A percentile compares a stretch with the other conserved stretches of the same genome.
Conservation (phyloP, 2,329 filamentous ascomycete genomes). For the Fusarium fracticaudum region DNA sequence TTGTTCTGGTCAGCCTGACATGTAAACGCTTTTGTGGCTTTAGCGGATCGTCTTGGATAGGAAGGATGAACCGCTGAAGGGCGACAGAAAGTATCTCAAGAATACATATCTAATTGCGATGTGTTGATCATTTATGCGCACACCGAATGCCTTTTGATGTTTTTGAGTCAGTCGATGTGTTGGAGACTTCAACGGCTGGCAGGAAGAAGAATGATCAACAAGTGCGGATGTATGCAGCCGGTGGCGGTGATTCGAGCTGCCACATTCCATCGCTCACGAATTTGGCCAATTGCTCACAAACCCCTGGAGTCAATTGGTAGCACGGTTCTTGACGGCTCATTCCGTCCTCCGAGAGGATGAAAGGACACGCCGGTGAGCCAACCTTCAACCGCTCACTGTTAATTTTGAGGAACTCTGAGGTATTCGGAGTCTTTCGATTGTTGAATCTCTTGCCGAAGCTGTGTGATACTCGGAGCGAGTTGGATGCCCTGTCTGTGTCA, state of each 20-base stretch:
- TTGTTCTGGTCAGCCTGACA: background rate
- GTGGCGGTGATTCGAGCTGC: constrained; percentile 32
- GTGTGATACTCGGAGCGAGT: background rate
- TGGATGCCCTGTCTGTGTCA: background rate
- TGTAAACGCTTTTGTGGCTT: constrained; percentile 3
- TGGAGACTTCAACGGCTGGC: background rate
- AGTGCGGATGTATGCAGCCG: constrained; percentile 20
- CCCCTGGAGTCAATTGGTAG: constrained; percentile 4
- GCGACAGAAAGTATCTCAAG: background rate
- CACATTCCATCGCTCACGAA: constrained; percentile 14
- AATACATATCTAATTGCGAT: background rate
- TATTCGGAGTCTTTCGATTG: background rate
- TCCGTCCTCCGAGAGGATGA: background rate
- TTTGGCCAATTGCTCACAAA: background rate
- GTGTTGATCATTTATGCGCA: background rate
- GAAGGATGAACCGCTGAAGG: constrained; percentile 12
- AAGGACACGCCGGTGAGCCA: background rate
- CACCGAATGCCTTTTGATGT: background rate
- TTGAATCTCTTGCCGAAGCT: background rate
- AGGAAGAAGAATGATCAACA: background rate
- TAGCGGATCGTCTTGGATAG: constrained; percentile 14
- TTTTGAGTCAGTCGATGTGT: background rate
- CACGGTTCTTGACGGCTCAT: constrained; percentile 19
- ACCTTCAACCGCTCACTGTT: background rate
- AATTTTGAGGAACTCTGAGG: background rate